phyloP scores from a whole-genome alignment of 2,329 filamentous ascomycete species.

The Hypomyces perniciosus region DNA sequence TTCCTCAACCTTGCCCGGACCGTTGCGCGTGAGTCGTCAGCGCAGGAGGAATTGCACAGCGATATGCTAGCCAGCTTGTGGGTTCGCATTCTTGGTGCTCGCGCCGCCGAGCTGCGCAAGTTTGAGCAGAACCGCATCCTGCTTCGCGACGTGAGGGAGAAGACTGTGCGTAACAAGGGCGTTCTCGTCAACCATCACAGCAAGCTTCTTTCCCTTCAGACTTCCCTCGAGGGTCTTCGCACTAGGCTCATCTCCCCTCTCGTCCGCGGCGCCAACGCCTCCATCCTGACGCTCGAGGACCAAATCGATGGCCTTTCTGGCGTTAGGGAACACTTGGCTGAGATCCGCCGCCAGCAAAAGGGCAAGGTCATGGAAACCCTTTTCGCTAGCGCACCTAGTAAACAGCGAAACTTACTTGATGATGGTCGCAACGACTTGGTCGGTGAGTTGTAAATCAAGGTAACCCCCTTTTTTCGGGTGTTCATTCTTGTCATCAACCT shows the following conservation, averaged over 20 bases:
- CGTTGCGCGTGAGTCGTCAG: constrained; percentile 75
- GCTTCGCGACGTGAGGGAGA: constrained; percentile 70
- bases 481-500: not conserved
- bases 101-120: constrained; percentile 70
- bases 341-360: constrained; percentile 73
- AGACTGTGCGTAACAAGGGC: constrained; percentile 81
- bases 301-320: constrained; percentile 79
- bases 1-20: constrained; percentile 83
- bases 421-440: constrained; percentile 3
- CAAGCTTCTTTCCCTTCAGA: constrained; percentile 75
- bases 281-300: constrained; percentile 70
- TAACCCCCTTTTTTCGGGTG: not conserved
- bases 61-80: constrained; percentile 81
- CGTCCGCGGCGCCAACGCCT: constrained; percentile 62
- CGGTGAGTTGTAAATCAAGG: constrained; percentile 1
- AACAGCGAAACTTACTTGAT: constrained; percentile 7
- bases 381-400: constrained; percentile 47
- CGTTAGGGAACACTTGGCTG: constrained; percentile 71
- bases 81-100: constrained; percentile 75
- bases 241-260: constrained; percentile 80
- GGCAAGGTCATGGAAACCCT: constrained; percentile 75
- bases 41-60: constrained; percentile 72
- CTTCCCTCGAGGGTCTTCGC: constrained; percentile 77
- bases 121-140: constrained; percentile 85
- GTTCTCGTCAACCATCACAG: constrained; percentile 82